Evolutionary conservation across 805 yeast species (phyloP).

Genomic region (Lipomyces yamanashiensis): DNA sequence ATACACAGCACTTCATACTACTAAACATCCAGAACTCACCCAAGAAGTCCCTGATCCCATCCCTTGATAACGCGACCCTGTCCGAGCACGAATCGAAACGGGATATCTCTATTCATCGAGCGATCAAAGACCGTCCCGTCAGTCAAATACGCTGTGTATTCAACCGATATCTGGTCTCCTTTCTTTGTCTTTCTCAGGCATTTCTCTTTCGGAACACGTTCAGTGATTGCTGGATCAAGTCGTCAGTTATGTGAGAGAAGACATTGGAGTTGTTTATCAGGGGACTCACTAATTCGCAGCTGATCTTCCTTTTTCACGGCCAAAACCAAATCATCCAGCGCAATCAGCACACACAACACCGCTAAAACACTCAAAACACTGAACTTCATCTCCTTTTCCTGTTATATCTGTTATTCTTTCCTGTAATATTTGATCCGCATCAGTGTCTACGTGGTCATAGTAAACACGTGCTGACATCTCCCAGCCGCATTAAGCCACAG

Average conservation of each 20-base stretch:
- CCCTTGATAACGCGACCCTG: constrained; percentile 80
- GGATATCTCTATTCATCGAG: constrained; percentile 64
- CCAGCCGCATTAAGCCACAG: no score
- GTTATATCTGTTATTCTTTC: no score
- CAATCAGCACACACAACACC: constrained; percentile 1
- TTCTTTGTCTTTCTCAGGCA: constrained; percentile 53
- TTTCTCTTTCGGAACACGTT: constrained; percentile 25
- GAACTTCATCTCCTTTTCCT: background rate
- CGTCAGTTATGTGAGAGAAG: no score
- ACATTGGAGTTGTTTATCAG: no score
- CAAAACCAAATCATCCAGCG: background rate
- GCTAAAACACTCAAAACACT: background rate
- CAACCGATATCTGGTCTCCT: constrained; percentile 76
- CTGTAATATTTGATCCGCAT: no score
- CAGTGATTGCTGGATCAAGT: constrained; percentile 14
- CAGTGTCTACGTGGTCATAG: no score
- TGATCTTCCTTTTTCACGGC: constrained; percentile 2
- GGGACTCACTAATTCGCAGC: constrained; percentile 26
- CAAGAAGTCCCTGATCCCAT: constrained; percentile 84
- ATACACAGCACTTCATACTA: background rate
- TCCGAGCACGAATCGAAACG: constrained; percentile 76
- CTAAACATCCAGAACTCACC: constrained; percentile 41
- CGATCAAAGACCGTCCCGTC: constrained; percentile 79
- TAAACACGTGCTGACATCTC: no score
- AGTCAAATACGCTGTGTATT: constrained; percentile 72